Evolutionary conservation across 495 filamentous ascomycete species (phyloP).

Genomic region (Penicillium desertorum): DNA sequence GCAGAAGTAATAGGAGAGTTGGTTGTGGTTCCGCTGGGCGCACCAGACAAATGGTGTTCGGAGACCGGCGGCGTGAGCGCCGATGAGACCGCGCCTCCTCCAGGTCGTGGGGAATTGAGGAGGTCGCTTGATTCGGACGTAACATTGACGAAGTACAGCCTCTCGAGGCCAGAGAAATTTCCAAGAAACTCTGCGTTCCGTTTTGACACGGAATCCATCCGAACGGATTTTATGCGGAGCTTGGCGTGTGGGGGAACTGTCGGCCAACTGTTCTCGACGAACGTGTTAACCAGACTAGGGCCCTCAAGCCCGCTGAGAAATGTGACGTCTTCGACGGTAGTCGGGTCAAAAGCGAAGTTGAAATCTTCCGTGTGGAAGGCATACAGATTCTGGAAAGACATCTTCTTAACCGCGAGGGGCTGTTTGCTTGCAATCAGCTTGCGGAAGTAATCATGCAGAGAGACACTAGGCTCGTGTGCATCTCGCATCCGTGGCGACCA

Average conservation of each 20-base stretch:
- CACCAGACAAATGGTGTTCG: slow-evolving; percentile 16
- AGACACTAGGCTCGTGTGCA: slow-evolving; percentile 56
- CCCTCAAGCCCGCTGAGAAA: slow-evolving; percentile 50
- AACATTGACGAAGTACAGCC: slow-evolving; percentile 47
- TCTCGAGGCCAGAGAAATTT: slow-evolving; percentile 41
- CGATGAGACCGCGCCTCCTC: slow-evolving; percentile 13
- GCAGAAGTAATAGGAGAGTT: slow-evolving; percentile 25
- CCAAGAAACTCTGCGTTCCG: slow-evolving; percentile 42
- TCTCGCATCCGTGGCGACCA: slow-evolving; percentile 64
- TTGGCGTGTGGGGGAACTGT: slow-evolving; percentile 23
- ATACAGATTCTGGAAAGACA: slow-evolving; percentile 59
- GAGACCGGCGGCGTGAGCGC: slow-evolving; percentile 33
- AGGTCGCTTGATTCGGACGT: slow-evolving; percentile 30
- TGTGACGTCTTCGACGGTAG: slow-evolving; percentile 49
- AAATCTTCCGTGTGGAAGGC: slow-evolving; percentile 50
- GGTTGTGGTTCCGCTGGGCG: slow-evolving; percentile 16
- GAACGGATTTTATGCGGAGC: slow-evolving; percentile 39
- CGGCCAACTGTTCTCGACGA: slow-evolving; percentile 56
- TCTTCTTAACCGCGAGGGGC: slow-evolving; percentile 44
- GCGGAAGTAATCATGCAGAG: slow-evolving; percentile 56
- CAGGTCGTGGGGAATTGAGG: slow-evolving; percentile 31
- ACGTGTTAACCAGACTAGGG: slow-evolving; percentile 47
- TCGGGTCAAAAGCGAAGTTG: slow-evolving; percentile 40
- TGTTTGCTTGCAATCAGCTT: slow-evolving; percentile 48
- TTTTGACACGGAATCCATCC: slow-evolving; percentile 44